phyloP scores from a whole-genome alignment of 768 basidiomycete species.

The Boletellus ananas region DNA sequence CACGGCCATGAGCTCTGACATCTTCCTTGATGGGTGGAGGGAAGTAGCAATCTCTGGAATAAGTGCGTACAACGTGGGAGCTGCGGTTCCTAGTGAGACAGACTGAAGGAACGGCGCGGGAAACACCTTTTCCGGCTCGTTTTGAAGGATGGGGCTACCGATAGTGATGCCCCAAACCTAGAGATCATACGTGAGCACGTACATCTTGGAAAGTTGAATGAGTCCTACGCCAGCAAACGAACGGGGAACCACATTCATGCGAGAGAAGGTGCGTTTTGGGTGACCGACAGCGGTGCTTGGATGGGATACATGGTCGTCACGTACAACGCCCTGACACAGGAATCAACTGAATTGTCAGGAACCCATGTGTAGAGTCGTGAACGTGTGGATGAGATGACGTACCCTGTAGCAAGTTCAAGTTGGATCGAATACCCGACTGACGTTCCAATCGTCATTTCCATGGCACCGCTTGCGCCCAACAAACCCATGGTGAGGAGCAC shows the following conservation, averaged over 20 bases:
- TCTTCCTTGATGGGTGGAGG: conserved; percentile 28
- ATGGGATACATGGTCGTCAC: conserved; percentile 29
- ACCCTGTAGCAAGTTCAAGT: conserved; percentile 16
- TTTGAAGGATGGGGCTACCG: conserved; percentile 49
- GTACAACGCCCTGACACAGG: conserved; percentile 2
- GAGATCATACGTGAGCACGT: not conserved
- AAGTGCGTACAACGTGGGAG: conserved; percentile 37
- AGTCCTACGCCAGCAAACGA: conserved; percentile 26
- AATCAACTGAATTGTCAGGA: not conserved
- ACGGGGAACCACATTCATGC: conserved; percentile 34
- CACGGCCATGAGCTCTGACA: conserved; percentile 37
- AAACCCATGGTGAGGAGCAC: conserved; percentile 35
- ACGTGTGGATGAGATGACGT: not conserved
- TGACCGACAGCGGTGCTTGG: conserved; percentile 31
- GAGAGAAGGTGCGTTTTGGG: conserved; percentile 37
- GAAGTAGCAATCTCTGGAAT: conserved; percentile 42
- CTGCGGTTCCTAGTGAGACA: conserved; percentile 36
- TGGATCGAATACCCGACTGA: conserved; percentile 6
- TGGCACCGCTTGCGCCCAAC: conserved; percentile 20
- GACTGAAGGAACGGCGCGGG: conserved; percentile 35
- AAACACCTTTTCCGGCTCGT: conserved; percentile 40
- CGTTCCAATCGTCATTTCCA: conserved; percentile 9
- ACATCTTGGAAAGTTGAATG: too few species aligned
- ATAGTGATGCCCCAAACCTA: conserved; percentile 53
- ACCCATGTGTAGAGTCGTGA: not conserved